A percentile compares a stretch with the other conserved stretches of the same genome.
These are phyloP conservation scores for Moricandia moricandioides DNA, from an alignment of 345 rosid genomes.

Conservation along the genomic window DNA sequence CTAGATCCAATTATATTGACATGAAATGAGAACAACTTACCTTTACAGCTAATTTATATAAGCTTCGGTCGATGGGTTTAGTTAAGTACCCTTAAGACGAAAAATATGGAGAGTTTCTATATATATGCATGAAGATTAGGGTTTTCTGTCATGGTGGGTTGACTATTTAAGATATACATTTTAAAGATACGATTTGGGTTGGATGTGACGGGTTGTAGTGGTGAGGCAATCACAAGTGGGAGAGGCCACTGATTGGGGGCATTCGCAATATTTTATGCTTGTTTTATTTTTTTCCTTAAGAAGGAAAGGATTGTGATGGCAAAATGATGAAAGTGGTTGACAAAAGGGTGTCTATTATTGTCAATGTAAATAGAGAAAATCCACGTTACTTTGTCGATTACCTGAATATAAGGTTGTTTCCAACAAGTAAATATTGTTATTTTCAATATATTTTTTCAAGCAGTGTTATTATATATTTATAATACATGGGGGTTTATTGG, in stretches of 20 bases:
- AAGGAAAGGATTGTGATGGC: slow-evolving; percentile 18
- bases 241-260: slow-evolving; percentile 3
- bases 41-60: background rate
- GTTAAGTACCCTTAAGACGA: background rate
- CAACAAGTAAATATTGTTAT: background rate
- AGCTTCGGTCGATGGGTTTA: slow-evolving; percentile 15
- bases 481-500: no score
- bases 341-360: slow-evolving; percentile 9
- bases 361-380: slow-evolving; percentile 27
- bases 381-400: slow-evolving; percentile 27
- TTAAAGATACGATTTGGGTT: slow-evolving; percentile 1
- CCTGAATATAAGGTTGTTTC: slow-evolving; percentile 4
- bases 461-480: background rate
- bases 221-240: slow-evolving; percentile 19
- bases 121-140: slow-evolving; percentile 12
- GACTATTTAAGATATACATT: slow-evolving; percentile 31
- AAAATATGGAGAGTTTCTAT: background rate
- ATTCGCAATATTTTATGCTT: background rate
- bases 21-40: background rate
- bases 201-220: slow-evolving; percentile 10
- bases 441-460: background rate
- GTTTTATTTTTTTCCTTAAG: background rate
- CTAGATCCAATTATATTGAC: background rate
- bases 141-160: slow-evolving; percentile 19
- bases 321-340: slow-evolving; percentile 30